Conservation (phyloP, 1,284 basidiomycete genomes). For the Rhodotorula sp. region DNA sequence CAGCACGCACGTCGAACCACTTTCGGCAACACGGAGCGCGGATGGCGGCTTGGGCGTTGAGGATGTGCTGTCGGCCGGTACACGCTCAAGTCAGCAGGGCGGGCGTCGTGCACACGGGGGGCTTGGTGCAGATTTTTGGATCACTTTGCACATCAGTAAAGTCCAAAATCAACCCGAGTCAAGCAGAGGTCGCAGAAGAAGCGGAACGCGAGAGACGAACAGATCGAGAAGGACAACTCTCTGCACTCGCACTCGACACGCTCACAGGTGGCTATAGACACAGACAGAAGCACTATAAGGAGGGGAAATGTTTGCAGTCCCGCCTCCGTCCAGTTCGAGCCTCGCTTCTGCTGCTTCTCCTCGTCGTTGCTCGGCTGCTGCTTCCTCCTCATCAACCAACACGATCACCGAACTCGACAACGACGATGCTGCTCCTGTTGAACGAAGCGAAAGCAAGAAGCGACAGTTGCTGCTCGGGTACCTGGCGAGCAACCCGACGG, state of each 20-base stretch:
- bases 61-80: conserved; percentile 69
- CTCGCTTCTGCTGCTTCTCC: neutral
- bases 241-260: neutral
- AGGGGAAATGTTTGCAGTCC: conserved; percentile 5
- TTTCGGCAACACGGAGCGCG: conserved; percentile 91
- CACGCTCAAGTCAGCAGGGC: too few species aligned
- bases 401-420: neutral
- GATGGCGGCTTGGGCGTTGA: conserved; percentile 90
- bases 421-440: neutral
- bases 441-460: neutral
- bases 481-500: neutral
- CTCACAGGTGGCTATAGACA: neutral
- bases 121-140: too few species aligned
- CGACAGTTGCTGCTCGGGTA: neutral
- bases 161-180: too few species aligned
- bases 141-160: too few species aligned
- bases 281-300: too few species aligned
- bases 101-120: too few species aligned
- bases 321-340: neutral
- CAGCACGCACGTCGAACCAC: conserved; percentile 71
- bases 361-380: neutral
- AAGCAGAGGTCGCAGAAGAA: neutral
- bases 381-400: neutral
- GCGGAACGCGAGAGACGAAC: neutral
- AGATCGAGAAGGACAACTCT: neutral